These are phyloP conservation scores for Ogataea hybrid DNA, from an alignment of 1,139 yeast species.

Conservation along the genomic window DNA sequence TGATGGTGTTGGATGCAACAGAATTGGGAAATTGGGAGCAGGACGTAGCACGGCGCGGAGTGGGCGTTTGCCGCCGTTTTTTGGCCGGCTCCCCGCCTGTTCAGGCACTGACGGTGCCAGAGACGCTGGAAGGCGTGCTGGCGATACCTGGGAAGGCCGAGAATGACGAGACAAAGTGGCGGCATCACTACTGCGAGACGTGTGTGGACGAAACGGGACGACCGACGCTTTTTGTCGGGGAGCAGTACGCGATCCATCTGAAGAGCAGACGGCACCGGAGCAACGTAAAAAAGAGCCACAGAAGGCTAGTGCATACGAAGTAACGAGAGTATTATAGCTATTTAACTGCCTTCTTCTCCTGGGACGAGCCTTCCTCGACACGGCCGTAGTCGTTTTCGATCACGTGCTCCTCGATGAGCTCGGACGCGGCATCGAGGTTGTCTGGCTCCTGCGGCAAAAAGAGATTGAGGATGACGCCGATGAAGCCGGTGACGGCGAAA, in stretches of 20 bases:
- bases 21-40: slow-evolving; percentile 59
- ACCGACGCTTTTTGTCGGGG: slow-evolving; percentile 69
- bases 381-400: slow-evolving; percentile 15
- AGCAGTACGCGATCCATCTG: slow-evolving; percentile 67
- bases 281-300: slow-evolving; percentile 38
- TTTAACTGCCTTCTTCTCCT: slow-evolving; percentile 18
- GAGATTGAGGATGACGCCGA: slow-evolving; percentile 71
- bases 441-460: slow-evolving; percentile 70
- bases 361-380: slow-evolving; percentile 21
- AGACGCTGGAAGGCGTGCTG: slow-evolving; percentile 32
- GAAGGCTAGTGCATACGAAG: slow-evolving; percentile 43
- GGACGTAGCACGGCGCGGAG: slow-evolving; percentile 57
- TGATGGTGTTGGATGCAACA: slow-evolving; percentile 75
- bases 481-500: slow-evolving; percentile 77
- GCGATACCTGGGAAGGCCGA: slow-evolving; percentile 15
- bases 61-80: slow-evolving; percentile 46
- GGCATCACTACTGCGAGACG: slow-evolving; percentile 61
- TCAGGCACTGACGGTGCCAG: slow-evolving; percentile 43
- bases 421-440: slow-evolving; percentile 45
- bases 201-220: slow-evolving; percentile 61
- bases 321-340: slow-evolving; percentile 18
- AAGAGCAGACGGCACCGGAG: slow-evolving; percentile 62
- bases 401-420: slow-evolving; percentile 28
- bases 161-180: slow-evolving; percentile 51
- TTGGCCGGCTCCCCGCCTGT: slow-evolving; percentile 25